Evolutionary conservation across 1,284 basidiomycete species (phyloP).

Genomic region (Ceratobasidium sp.): DNA sequence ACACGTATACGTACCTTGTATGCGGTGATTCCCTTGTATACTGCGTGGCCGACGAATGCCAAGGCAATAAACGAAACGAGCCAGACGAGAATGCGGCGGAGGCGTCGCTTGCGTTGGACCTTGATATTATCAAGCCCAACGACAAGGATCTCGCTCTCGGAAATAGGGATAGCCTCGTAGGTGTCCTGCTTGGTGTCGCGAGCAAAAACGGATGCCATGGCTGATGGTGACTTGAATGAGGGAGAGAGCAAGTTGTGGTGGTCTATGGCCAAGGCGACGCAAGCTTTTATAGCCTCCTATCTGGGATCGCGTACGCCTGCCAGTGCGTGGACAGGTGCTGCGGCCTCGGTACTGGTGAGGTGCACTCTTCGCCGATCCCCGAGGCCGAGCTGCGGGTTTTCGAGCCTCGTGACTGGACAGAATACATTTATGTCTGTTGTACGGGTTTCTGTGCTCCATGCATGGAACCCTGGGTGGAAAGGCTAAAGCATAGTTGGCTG

Average conservation of each 20-base stretch:
- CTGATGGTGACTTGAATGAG: not conserved
- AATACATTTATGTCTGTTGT: no score
- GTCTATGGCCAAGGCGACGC: not conserved
- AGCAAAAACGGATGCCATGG: not conserved
- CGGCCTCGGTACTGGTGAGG: not conserved
- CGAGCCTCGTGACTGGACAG: no score
- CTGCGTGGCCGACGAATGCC: not conserved
- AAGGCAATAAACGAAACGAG: slow-evolving; percentile 8
- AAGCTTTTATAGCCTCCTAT: not conserved
- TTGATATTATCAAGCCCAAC: slow-evolving; percentile 7
- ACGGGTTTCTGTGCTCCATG: no score
- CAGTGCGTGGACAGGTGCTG: not conserved
- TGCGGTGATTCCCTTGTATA: slow-evolving; percentile 3
- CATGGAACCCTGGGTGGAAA: no score
- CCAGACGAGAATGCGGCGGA: not conserved
- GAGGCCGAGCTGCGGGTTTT: slow-evolving; percentile 7
- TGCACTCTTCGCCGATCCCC: not conserved
- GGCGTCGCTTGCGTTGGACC: not conserved
- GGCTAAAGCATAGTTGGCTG: no score
- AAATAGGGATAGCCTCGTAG: slow-evolving; percentile 6
- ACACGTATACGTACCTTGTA: slow-evolving; percentile 1
- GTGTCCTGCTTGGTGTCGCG: slow-evolving; percentile 1
- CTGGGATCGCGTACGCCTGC: not conserved
- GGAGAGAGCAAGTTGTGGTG: not conserved
- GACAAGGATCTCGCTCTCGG: not conserved